Evolutionary conservation across 257 asterid genomes (phyloP), one percentile per base, ranked within the genome.

Genomic region (Penstemon davidsonii): DNA sequence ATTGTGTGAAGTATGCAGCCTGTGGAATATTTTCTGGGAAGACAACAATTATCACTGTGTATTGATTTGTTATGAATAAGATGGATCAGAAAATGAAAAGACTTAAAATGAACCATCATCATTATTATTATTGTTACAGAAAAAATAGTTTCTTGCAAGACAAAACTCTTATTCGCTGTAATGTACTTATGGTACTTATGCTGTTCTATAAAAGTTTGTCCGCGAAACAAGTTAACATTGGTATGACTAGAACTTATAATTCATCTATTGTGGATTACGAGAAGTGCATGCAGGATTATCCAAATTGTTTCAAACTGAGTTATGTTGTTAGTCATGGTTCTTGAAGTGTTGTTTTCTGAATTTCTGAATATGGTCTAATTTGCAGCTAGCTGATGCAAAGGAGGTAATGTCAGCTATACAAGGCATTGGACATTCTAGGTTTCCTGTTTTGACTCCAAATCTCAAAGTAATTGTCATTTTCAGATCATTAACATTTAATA

Each of bases 381-480:
- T 73, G 76, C 89, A 89, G 98, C 79, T 92, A 62, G 96, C 96
- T 51, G 96, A 89, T 83, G 91, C 95, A 3, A 92, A 85, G 82
- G 92, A 87, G 44, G 96, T 92, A 45, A 75, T 89, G 76, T 72
- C 85, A 75, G 96, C 87, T 72, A 83, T 89, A 75, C 87, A 53
- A 66, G 85, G 82, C 69, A 71, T 89, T 71, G 72, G 54, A 73
- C 81, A 82, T 63, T 84, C 78, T 52, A 80, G 82, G 44, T 84
- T 87, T 78, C 95, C 96, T 50, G 98, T 92, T 79, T 83, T 92
- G 83, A 92, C 91, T 46, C 96, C 96, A 60, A 92, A 89, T 80
- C 82, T 89, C 76, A 92, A 85, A 83, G 95, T 89, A 65, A 75
- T 25, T 25, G 88, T 72, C 68, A 4, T 45, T 64, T 53, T 33